phyloP scores from a whole-genome alignment of 1,139 yeast genomes.

The Candida smagusa region DNA sequence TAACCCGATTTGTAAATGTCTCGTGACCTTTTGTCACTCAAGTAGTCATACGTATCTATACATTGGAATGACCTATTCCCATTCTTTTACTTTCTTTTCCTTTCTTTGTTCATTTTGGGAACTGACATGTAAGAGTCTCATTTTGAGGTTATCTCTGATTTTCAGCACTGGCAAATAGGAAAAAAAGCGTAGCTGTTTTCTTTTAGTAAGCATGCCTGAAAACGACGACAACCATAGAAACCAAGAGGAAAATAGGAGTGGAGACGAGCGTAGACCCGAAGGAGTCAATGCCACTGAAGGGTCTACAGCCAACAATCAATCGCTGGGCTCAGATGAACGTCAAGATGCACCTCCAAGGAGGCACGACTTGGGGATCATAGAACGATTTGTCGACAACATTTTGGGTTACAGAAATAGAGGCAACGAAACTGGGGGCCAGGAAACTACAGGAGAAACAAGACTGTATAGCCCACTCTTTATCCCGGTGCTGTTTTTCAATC shows the following conservation, averaged over 20 bases:
- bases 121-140: too few relatives aligned
- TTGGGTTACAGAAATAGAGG: conserved; percentile 8
- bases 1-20: too few relatives aligned
- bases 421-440: neutral
- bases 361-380: conserved; percentile 13
- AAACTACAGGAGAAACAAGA: neutral
- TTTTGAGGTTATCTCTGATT: neutral
- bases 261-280: neutral
- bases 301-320: neutral
- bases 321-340: neutral
- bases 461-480: conserved; percentile 4
- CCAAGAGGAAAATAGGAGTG: neutral
- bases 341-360: conserved; percentile 2
- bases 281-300: neutral
- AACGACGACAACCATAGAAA: neutral
- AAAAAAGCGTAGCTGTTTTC: neutral
- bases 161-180: neutral
- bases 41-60: too few relatives aligned
- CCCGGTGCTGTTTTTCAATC: conserved; percentile 6
- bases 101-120: too few relatives aligned
- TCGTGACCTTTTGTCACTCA: too few relatives aligned
- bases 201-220: conserved; percentile 6
- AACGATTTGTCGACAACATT: conserved; percentile 15
- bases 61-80: too few relatives aligned
- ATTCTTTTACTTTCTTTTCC: too few relatives aligned